Base-by-base conservation (phyloP, 371 early-diverging fungal species). In the Mortierella sp. region DNA sequence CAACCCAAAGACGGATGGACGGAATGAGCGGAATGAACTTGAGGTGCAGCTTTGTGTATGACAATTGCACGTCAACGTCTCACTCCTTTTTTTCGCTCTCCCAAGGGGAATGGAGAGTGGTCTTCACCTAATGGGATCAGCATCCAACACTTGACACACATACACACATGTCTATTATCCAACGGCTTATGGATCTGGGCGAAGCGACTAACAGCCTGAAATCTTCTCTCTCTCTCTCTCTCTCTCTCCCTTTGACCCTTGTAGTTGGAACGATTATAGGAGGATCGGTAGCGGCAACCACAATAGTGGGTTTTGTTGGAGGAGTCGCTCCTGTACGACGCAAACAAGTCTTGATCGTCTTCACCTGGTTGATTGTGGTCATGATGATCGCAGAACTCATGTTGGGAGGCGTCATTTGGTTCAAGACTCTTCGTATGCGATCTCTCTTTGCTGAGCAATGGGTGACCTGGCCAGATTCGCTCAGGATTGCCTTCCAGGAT, bases 381-480 rank as follows among this genome's bases (percentile, higher is more conserved):
- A 68, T 63, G 34, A 63, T 74, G 57, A 47, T 74, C 10, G 64
- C 64, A 19, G 76, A 74, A 41, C 50, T 74, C 21, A 52, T 53
- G 3, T 60, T 74, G 13, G 76, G 76, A 0, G 76, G 76, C 14
- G 61, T 74, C 6, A 68, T 74, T 54, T 74, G 76, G 76, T 74
- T 74, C 76, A 74, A 74, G 51, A 74, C 76, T 14, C 45, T 74
- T 17, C 59, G 68, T 3, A 74, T 74, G 76, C 63, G 76, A 4
- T 63, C 63, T 54, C 57, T 67, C 22, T 74, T 74, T 56, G 56
- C 49, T 8, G 16, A 45, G 1, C 67, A 74, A n/a, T 74, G 74
- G 74, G 6, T 51, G 8, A 52, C 41, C 16, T 74, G 76, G 76
- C 29, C 64, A 12, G 53, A 55, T 31, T 44, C 68, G 1, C 69